These are phyloP conservation scores for Fusarium anguioides DNA, from an alignment of 2,329 filamentous ascomycete species.

Conservation along the genomic window DNA sequence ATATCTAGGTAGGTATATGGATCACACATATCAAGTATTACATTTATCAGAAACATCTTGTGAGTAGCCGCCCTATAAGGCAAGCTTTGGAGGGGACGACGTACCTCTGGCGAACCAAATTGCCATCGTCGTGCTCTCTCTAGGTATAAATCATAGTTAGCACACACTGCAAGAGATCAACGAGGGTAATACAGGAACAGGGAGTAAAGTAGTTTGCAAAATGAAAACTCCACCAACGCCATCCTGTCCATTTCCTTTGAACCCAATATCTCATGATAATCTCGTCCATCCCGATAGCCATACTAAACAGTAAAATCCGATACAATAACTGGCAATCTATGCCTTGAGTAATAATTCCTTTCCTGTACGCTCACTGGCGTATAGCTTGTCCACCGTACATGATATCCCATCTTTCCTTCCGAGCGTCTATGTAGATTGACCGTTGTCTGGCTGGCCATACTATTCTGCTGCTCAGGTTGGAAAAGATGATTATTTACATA, in stretches of 20 bases:
- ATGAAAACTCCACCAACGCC: slow-evolving; percentile 35
- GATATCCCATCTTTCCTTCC: slow-evolving; percentile 1
- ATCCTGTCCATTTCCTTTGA: slow-evolving; percentile 16
- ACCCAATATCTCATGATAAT: slow-evolving; percentile 23
- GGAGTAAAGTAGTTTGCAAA: slow-evolving; percentile 40
- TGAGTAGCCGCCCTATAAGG: not conserved
- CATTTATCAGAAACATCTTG: not conserved
- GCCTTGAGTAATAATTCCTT: slow-evolving; percentile 1
- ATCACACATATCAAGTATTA: not conserved
- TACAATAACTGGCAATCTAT: slow-evolving; percentile 26
- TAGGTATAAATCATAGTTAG: slow-evolving; percentile 35
- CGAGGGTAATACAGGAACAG: slow-evolving; percentile 11
- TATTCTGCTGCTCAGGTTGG: slow-evolving; percentile 29
- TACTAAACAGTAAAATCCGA: slow-evolving; percentile 24
- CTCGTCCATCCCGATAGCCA: slow-evolving; percentile 23
- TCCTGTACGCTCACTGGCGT: not conserved
- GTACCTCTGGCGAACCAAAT: slow-evolving; percentile 40
- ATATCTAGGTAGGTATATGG: not conserved
- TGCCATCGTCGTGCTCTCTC: slow-evolving; percentile 28
- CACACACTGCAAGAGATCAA: slow-evolving; percentile 32
- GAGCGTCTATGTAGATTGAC: slow-evolving; percentile 19
- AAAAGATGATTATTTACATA: slow-evolving; percentile 48
- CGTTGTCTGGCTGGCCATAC: slow-evolving; percentile 16
- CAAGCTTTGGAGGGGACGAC: slow-evolving; percentile 18
- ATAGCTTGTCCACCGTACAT: slow-evolving; percentile 9